phyloP scores from a whole-genome alignment of 768 basidiomycete genomes.

The Xerocomus potaroensis region DNA sequence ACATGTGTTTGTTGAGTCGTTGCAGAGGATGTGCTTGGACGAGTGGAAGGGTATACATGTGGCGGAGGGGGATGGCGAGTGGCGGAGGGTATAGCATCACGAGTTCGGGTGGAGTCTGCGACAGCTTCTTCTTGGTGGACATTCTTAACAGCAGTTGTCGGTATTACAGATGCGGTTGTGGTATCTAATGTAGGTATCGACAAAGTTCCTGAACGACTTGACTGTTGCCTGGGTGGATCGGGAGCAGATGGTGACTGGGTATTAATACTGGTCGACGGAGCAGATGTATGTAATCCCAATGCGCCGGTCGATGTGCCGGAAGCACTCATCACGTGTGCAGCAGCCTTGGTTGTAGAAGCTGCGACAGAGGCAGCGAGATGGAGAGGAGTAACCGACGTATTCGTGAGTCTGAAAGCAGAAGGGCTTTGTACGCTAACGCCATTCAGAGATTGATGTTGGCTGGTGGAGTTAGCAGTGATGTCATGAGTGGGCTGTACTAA shows the following conservation, averaged over 20 bases:
- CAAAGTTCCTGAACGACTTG: conserved; percentile 14
- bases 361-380: conserved; percentile 3
- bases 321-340: background rate
- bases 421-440: conserved; percentile 2
- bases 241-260: conserved; percentile 8
- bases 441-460: conserved; percentile 12
- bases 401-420: conserved; percentile 9
- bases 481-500: conserved; percentile 8
- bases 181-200: conserved; percentile 15
- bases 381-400: conserved; percentile 1
- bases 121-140: conserved; percentile 18
- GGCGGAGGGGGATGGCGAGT: conserved; percentile 21
- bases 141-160: conserved; percentile 16
- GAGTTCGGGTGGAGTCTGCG: conserved; percentile 21
- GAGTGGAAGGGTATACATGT: conserved; percentile 22
- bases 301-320: conserved; percentile 6
- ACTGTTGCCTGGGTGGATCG: conserved; percentile 21
- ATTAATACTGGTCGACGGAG: conserved; percentile 1
- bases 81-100: conserved; percentile 15
- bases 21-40: conserved; percentile 16
- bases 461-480: background rate
- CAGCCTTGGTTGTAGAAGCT: conserved; percentile 7
- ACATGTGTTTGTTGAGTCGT: conserved; percentile 20
- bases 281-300: conserved; percentile 7
- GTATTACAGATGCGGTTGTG: conserved; percentile 3